Base-by-base conservation (phyloP, 495 filamentous ascomycete genomes). In the Endocarpon pusillum region DNA sequence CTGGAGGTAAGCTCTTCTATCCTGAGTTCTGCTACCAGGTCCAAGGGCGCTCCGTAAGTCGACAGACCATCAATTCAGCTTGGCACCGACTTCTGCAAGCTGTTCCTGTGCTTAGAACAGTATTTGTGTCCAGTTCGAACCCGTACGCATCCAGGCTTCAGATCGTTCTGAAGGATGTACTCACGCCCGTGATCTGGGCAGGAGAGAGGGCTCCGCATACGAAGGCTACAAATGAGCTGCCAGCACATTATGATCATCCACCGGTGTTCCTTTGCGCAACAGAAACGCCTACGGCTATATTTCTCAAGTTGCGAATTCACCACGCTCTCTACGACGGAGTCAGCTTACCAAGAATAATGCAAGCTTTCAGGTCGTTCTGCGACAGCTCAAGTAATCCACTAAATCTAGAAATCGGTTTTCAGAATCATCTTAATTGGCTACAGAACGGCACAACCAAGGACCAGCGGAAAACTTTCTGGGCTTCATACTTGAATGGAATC, bases 251-350 rank as follows among this genome's bases (percentile, higher is more conserved):
- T n/a, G n/a, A n/a, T n/a, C 39, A n/a, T 18, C 37, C 43, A 5
- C 50, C 50, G 3, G 48, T 44, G 23, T 35, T 42, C 21, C 29
- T 58, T 20, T 51, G 46, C 41, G 54, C 48, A 14, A 44, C 37
- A 16, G 42, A 46, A 20, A 52, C 41, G 2, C 17, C 25, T 12
- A 15, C 40, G 6, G 46, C 46, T 1, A 46, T 42, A 21, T 41
- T 39, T 16, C 36, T 58, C 21, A 38, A 35, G 27, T 36, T 57
- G 28, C 51, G 51, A n/a, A 49, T 58, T 12, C 54, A 58, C 33
- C 54, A 58, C 34, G 54, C 52, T 12, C 43, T 58, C 16, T 58
- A 58, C 26, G 54, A 58, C 32, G 54, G 48, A 12, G 38, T 56
- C 19, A 48, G 47, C 34, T 44, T 58, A 11, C 48, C 52, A 11